Evolutionary conservation across 495 filamentous ascomycete genomes (phyloP).

Genomic region (Aspergillus panamensis): DNA sequence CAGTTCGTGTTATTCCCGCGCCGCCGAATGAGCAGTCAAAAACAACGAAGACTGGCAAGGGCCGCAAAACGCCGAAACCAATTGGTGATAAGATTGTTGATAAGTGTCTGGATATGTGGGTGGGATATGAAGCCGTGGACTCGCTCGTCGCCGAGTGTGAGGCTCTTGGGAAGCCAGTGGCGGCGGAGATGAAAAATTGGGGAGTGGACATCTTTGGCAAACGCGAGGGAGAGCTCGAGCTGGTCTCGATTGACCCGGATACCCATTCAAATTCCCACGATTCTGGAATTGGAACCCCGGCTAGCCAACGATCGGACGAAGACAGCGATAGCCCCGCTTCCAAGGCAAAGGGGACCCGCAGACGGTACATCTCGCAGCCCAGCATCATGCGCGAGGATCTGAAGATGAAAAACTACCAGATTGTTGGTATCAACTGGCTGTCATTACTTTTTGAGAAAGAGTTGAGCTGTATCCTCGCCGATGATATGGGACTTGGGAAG

Average conservation of each 20-base stretch:
- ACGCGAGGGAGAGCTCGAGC: conserved; percentile 61
- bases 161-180: conserved; percentile 62
- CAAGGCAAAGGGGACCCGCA: conserved; percentile 16
- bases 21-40: conserved; percentile 41
- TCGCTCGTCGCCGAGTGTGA: conserved; percentile 70
- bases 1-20: conserved; percentile 59
- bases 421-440: conserved; percentile 95
- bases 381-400: conserved; percentile 65
- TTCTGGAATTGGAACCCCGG: conserved; percentile 72
- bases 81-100: conserved; percentile 72
- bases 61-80: conserved; percentile 48
- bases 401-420: conserved; percentile 83
- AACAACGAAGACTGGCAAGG: conserved; percentile 42
- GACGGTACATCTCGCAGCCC: conserved; percentile 64
- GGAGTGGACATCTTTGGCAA: conserved; percentile 71
- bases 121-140: conserved; percentile 75
- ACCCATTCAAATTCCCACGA: conserved; percentile 49
- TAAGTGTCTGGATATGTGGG: conserved; percentile 67
- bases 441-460: conserved; percentile 71
- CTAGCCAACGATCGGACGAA: conserved; percentile 50
- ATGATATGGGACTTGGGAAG: conserved; percentile 98
- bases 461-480: conserved; percentile 84
- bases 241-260: conserved; percentile 52
- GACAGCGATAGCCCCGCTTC: conserved; percentile 42
- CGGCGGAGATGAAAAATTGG: conserved; percentile 70